Evolutionary conservation across 257 asterid genomes (phyloP).

Genomic region (Nicotiana attenuata): DNA sequence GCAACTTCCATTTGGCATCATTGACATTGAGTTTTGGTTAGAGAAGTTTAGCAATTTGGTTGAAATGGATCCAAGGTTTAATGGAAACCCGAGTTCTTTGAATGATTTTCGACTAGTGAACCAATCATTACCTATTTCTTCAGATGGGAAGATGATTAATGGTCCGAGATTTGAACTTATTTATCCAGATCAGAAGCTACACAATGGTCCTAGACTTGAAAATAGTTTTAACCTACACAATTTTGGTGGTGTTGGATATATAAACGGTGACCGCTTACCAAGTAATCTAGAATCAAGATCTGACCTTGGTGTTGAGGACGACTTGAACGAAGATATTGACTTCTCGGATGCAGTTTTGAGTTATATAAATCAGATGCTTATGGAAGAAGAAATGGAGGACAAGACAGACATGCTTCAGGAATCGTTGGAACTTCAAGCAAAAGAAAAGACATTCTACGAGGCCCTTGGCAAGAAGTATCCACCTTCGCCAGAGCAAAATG

Average conservation of each 20-base stretch:
- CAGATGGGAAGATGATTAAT: constrained; percentile 18
- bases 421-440: constrained; percentile 41
- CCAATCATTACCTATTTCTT: constrained; percentile 24
- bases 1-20: not conserved
- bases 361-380: constrained; percentile 33
- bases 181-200: constrained; percentile 27
- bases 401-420: constrained; percentile 43
- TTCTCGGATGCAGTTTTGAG: constrained; percentile 42
- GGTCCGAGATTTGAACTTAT: constrained; percentile 27
- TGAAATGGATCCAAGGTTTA: constrained; percentile 51
- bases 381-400: constrained; percentile 59
- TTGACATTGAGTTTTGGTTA: not conserved
- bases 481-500: constrained; percentile 21
- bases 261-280: constrained; percentile 3
- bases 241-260: not conserved
- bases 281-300: constrained; percentile 9
- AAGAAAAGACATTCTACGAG: constrained; percentile 46
- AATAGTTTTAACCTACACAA: not conserved
- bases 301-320: constrained; percentile 5
- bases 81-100: constrained; percentile 35
- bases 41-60: not conserved
- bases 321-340: constrained; percentile 30
- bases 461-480: constrained; percentile 44
- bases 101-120: constrained; percentile 32
- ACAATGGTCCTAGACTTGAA: constrained; percentile 17